Evolutionary conservation across 2,329 filamentous ascomycete species (phyloP).

Genomic region (Venturia asperata): DNA sequence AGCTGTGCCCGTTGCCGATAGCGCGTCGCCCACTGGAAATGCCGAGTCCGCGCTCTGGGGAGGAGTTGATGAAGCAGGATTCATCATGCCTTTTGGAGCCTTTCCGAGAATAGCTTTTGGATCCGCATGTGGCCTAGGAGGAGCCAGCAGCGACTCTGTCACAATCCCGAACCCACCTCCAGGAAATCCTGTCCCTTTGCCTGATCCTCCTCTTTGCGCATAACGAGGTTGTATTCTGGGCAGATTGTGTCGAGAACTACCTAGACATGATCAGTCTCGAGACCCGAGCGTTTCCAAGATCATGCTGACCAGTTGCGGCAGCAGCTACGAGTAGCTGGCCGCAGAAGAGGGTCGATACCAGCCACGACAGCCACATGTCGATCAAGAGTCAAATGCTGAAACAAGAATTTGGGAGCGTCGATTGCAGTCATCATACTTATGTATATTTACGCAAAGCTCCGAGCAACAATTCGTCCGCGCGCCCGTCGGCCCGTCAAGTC

Average conservation of each 20-base stretch:
- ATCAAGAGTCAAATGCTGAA: conserved; percentile 4
- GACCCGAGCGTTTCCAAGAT: neutral
- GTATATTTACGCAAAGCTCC: neutral
- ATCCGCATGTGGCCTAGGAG: neutral
- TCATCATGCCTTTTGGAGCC: neutral
- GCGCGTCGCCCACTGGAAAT: neutral
- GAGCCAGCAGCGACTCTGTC: neutral
- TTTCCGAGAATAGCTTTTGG: neutral
- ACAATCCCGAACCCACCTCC: neutral
- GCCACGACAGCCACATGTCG: neutral
- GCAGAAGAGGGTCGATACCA: neutral
- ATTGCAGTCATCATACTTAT: neutral
- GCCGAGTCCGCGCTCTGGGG: neutral
- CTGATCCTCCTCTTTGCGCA: neutral
- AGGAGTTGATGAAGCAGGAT: neutral
- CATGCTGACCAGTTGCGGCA: neutral
- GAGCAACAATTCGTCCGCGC: neutral
- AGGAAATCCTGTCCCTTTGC: neutral
- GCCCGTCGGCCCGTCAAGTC: neutral
- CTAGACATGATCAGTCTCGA: neutral
- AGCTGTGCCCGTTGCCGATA: neutral
- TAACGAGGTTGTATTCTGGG: conserved; percentile 9
- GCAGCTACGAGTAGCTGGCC: conserved; percentile 3
- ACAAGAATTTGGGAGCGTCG: neutral
- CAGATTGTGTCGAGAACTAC: neutral